Conservation (phyloP, 2,329 filamentous ascomycete species). For the Kalmusia sp. region DNA sequence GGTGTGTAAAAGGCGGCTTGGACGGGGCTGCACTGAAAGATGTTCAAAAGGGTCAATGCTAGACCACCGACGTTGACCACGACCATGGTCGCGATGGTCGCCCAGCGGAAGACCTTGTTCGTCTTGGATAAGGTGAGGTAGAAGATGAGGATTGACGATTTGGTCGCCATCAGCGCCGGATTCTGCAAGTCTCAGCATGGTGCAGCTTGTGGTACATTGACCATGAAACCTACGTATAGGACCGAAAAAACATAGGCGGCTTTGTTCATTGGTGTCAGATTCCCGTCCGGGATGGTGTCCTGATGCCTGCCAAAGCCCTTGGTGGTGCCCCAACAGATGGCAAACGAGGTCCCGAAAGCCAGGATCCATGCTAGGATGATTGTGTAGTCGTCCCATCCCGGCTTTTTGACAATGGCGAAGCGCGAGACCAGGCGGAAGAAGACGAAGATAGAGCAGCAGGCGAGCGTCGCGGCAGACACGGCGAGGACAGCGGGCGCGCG, state of each 20-base stretch:
- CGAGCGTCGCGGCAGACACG: constrained; percentile 73
- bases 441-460: constrained; percentile 77
- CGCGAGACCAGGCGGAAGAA: constrained; percentile 76
- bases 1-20: constrained; percentile 69
- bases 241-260: constrained; percentile 67
- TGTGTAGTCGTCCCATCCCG: constrained; percentile 80
- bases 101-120: constrained; percentile 76
- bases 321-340: constrained; percentile 68
- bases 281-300: constrained; percentile 60
- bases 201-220: too few species aligned
- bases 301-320: constrained; percentile 75
- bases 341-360: constrained; percentile 70
- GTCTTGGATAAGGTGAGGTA: constrained; percentile 84
- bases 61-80: constrained; percentile 81
- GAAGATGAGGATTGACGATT: constrained; percentile 91
- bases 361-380: constrained; percentile 82
- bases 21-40: constrained; percentile 83
- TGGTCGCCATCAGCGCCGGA: constrained; percentile 87
- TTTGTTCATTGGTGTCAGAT: constrained; percentile 62
- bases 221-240: constrained; percentile 61
- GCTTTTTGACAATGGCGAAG: constrained; percentile 72
- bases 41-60: constrained; percentile 83
- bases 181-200: constrained; percentile 63
- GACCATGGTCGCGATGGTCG: constrained; percentile 79
- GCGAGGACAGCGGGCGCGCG: constrained; percentile 63